phyloP scores from a whole-genome alignment of 495 filamentous ascomycete species.

The Xylaria bambusicola region DNA sequence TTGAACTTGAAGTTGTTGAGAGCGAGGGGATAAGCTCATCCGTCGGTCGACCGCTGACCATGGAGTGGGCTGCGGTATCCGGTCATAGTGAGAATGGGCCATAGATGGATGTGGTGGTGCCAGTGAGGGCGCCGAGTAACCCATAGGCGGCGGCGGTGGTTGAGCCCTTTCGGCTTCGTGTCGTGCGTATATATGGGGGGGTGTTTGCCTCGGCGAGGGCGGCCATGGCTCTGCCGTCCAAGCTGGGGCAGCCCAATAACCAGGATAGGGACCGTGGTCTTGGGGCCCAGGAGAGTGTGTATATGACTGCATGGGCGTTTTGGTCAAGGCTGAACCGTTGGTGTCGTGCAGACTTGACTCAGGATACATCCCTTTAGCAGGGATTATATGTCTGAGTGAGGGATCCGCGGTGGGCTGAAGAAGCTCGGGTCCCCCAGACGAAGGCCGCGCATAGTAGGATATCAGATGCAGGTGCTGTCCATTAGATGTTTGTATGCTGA shows the following conservation, averaged over 20 bases:
- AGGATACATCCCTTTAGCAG: conserved; percentile 90
- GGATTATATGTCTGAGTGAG: conserved; percentile 76
- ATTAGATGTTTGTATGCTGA: conserved; percentile 91
- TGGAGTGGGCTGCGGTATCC: conserved; percentile 20
- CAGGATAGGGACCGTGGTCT: conserved; percentile 43
- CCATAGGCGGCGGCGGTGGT: conserved; percentile 25
- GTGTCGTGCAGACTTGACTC: conserved; percentile 93
- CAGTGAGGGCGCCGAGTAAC: conserved; percentile 29
- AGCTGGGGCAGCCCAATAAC: conserved; percentile 35
- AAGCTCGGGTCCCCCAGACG: conserved; percentile 65
- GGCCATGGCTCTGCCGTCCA: conserved; percentile 57
- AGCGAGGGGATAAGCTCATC: conserved; percentile 36
- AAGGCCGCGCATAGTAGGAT: conserved; percentile 87
- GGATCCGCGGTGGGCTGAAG: conserved; percentile 80
- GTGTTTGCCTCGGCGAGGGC: conserved; percentile 55
- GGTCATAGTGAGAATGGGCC: conserved; percentile 23
- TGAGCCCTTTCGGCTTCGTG: conserved; percentile 25
- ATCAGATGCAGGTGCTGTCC: conserved; percentile 95
- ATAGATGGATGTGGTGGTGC: conserved; percentile 27
- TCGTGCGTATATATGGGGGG: conserved; percentile 29
- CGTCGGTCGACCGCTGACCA: conserved; percentile 18
- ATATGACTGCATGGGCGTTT: conserved; percentile 51
- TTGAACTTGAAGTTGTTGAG: conserved; percentile 39
- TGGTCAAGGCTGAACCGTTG: conserved; percentile 51
- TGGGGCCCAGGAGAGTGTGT: conserved; percentile 47